Conservation (phyloP, 1,139 yeast genomes). For the Blastobotrys petasosporus region DNA sequence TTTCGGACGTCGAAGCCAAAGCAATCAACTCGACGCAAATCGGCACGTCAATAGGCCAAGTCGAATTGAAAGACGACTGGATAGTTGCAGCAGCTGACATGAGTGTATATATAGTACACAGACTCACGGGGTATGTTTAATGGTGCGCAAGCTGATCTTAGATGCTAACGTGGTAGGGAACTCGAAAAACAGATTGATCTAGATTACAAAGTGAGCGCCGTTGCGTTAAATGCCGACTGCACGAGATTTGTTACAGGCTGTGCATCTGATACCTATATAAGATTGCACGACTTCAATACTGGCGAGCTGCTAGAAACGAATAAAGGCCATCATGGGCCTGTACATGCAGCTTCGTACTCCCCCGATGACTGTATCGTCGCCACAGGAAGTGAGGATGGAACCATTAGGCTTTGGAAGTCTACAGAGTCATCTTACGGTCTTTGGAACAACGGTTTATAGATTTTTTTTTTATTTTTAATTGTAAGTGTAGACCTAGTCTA, state of each 20-base stretch:
- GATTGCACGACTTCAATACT: conserved; percentile 30
- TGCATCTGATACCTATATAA: conserved; percentile 33
- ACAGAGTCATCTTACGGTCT: conserved; percentile 32
- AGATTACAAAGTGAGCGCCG: conserved; percentile 31
- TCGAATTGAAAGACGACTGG: conserved; percentile 25
- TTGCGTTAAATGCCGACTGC: conserved; percentile 24
- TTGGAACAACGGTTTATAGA: conserved; percentile 23
- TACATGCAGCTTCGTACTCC: conserved; percentile 33
- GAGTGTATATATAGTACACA: conserved; percentile 24
- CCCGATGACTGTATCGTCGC: conserved; percentile 40
- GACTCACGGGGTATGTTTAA: conserved; percentile 13
- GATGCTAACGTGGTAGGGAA: conserved; percentile 4
- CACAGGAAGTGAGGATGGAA: conserved; percentile 66
- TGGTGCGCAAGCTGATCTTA: conserved; percentile 4
- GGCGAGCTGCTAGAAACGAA: conserved; percentile 29
- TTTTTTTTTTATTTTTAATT: not conserved
- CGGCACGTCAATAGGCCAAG: conserved; percentile 29
- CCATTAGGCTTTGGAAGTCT: conserved; percentile 56
- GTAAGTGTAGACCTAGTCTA: not conserved
- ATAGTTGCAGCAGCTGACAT: conserved; percentile 28
- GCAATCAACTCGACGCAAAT: conserved; percentile 17
- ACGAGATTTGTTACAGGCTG: conserved; percentile 31
- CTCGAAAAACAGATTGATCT: conserved; percentile 23
- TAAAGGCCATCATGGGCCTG: conserved; percentile 38
- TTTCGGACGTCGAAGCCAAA: conserved; percentile 17